Evolutionary conservation across 257 asterid species (phyloP).

Genomic region (Anisodus tanguticus): DNA sequence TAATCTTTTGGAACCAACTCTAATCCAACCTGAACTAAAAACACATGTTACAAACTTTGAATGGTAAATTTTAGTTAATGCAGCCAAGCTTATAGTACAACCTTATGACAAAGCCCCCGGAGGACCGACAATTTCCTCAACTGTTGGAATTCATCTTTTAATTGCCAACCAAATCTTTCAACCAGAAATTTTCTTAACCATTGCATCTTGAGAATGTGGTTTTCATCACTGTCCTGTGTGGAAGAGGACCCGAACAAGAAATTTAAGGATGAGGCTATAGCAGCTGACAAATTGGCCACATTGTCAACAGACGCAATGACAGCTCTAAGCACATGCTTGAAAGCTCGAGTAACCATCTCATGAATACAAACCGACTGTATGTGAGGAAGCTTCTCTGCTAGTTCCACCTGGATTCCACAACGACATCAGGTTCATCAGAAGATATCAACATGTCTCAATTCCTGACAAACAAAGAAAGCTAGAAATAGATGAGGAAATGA

Average conservation of each 20-base stretch:
- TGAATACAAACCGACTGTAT: conserved; percentile 96
- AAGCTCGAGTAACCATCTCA: conserved; percentile 99
- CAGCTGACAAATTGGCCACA: conserved; percentile 61
- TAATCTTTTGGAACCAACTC: conserved; percentile 93
- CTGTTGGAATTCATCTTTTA: conserved; percentile 74
- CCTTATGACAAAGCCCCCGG: conserved; percentile 98
- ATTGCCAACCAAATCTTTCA: conserved; percentile 77
- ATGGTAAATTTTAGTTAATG: conserved; percentile 33
- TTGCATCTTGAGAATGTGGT: conserved; percentile 61
- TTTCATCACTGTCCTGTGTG: conserved; percentile 43
- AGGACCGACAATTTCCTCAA: conserved; percentile 82
- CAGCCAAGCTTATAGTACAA: conserved; percentile 34
- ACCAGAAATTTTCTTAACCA: conserved; percentile 71
- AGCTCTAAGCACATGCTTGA: conserved; percentile 86
- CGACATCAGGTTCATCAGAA: conserved; percentile 33
- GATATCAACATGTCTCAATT: background rate
- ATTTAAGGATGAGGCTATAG: conserved; percentile 79
- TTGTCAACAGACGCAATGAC: conserved; percentile 83
- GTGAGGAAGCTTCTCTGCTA: conserved; percentile 96
- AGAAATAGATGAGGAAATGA: conserved; percentile 25
- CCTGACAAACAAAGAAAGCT: background rate
- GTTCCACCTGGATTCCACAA: conserved; percentile 79
- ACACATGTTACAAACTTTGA: conserved; percentile 31
- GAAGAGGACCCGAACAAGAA: conserved; percentile 78
- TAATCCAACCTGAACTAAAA: conserved; percentile 73